These are phyloP conservation scores for Pichia sp. DNA, from an alignment of 1,139 yeast genomes.

Conservation along the genomic window DNA sequence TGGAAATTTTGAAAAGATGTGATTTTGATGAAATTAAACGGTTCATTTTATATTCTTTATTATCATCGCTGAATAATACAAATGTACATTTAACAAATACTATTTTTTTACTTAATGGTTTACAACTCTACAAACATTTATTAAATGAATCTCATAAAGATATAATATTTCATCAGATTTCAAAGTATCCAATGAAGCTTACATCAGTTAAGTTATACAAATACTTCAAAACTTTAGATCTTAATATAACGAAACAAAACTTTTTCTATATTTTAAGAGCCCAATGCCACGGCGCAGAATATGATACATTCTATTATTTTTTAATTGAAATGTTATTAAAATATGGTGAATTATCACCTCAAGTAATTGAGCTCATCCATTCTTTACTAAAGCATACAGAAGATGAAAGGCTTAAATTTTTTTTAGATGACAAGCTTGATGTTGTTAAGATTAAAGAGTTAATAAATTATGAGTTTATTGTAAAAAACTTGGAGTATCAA, in stretches of 20 bases:
- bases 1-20: conserved; percentile 6
- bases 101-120: conserved; percentile 13
- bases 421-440: conserved; percentile 2
- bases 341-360: conserved; percentile 3
- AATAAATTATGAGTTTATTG: conserved; percentile 12
- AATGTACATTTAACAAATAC: conserved; percentile 16
- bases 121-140: conserved; percentile 2
- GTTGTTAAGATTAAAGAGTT: conserved; percentile 1
- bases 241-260: conserved; percentile 12
- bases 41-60: conserved; percentile 14
- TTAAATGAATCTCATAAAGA: conserved; percentile 14
- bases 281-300: conserved; percentile 22
- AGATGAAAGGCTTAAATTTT: conserved; percentile 11
- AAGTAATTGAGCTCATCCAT: conserved; percentile 3
- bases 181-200: conserved; percentile 9
- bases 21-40: conserved; percentile 8
- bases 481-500: conserved; percentile 4
- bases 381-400: conserved; percentile 2
- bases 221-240: conserved; percentile 8
- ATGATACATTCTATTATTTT: conserved; percentile 20
- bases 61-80: conserved; percentile 19
- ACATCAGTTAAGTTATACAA: conserved; percentile 15
- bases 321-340: conserved; percentile 9
- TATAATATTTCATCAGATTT: conserved; percentile 16
- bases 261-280: conserved; percentile 14